Base-by-base conservation (phyloP, 257 asterid genomes). In the Orobanche coerulescens region DNA sequence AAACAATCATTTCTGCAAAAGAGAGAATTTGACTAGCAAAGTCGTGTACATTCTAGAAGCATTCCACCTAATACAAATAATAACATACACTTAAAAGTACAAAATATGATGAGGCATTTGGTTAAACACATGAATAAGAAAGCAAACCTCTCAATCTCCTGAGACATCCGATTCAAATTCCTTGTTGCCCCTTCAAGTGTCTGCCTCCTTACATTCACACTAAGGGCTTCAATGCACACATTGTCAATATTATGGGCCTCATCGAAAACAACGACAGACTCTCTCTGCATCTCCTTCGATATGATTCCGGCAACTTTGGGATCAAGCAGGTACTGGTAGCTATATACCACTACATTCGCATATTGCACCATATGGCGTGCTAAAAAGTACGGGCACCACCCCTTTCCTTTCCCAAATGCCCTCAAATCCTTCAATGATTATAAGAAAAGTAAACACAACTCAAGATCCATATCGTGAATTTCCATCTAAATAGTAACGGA, bases 191-290 rank as follows among this genome's bases (percentile, higher is more conserved):
- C 98, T 74, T 93, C 98, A 65, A 93, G 96, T 19, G 98, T 89
- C 80, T 93, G 98, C 70, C 20, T 80, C 80, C 98, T 77, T 54
- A 93, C 97, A 65, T 94, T 93, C 40, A 93, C 98, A 69, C 97
- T 93, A 36, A 93, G 86, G 39, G 98, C 97, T 75, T 93, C 98
- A 8, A 93, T 93, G 68, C 98, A 93, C 59, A 93, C 98, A 81
- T 83, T 93, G 75, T 93, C 98, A 30, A 93, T 93, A 69, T 93
- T 93, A 73, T 93, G 98, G 44, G 97, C 98, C 84, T 93, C 98
- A 58, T 93, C 98, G 73, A 93, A 93, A 71, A 93, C 97, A 62
- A 93, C 97, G 47, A 93, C 98, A 31, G 89, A 72, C 79, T 89
- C 98, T 67, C 83, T 86, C 81, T 89, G 96, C 97, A 93, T 93